Percentiles rank a stretch among this genome's conserved stretches.
Conservation (phyloP, 2,329 filamentous ascomycete species). For the Aspergillus hortae region DNA sequence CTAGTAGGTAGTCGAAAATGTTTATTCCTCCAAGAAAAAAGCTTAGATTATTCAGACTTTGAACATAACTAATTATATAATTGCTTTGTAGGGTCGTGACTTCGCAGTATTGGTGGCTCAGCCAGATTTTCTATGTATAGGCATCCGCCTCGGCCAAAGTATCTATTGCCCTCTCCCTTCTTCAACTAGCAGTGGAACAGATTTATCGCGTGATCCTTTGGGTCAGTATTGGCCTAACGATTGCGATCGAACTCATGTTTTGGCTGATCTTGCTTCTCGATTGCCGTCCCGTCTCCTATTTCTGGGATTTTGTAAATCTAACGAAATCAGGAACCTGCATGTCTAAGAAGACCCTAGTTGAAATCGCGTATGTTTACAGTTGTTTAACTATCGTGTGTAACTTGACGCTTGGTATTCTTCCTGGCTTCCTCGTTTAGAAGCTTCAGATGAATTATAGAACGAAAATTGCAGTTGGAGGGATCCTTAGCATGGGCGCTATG, state of each 20-base stretch:
- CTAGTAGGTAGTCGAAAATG: too few species aligned
- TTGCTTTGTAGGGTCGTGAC: too few species aligned
- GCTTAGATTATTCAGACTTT: too few species aligned
- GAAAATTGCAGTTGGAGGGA: slow-evolving; percentile 49
- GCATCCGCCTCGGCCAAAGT: slow-evolving; percentile 47
- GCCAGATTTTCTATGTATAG: slow-evolving; percentile 49
- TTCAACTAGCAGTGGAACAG: slow-evolving; percentile 44
- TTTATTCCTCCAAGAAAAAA: too few species aligned
- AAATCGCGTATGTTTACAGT: slow-evolving; percentile 51
- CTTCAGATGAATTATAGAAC: slow-evolving; percentile 52
- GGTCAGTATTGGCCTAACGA: slow-evolving; percentile 40
- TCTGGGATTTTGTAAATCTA: slow-evolving; percentile 39
- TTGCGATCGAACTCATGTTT: slow-evolving; percentile 44
- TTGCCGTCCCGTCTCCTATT: slow-evolving; percentile 48
- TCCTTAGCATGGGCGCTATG: slow-evolving; percentile 37
- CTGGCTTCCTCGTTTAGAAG: slow-evolving; percentile 52
- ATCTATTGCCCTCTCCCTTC: slow-evolving; percentile 50
- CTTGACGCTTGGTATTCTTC: slow-evolving; percentile 51
- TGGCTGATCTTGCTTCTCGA: slow-evolving; percentile 51
- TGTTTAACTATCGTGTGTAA: slow-evolving; percentile 40
- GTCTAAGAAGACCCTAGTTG: slow-evolving; percentile 44
- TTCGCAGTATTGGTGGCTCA: slow-evolving; percentile 46
- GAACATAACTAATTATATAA: too few species aligned
- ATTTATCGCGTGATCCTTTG: slow-evolving; percentile 44
- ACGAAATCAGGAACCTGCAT: slow-evolving; percentile 38